These are phyloP conservation scores for Fusarium sambucinum DNA, from an alignment of 2,329 filamentous ascomycete species.

Conservation along the genomic window DNA sequence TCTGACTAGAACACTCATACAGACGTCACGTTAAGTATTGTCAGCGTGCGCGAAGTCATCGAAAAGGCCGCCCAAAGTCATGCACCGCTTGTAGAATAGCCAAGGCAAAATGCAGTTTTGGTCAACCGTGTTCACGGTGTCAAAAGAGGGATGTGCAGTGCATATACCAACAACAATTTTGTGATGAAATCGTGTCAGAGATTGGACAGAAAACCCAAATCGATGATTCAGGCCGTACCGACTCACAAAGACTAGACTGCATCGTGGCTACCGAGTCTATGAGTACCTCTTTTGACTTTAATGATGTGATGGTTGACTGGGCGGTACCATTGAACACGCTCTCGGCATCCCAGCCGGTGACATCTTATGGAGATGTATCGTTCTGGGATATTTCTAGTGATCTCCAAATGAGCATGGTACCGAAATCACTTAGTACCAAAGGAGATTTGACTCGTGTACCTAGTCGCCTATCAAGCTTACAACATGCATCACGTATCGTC, in stretches of 20 bases:
- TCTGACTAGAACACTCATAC: conserved; percentile 34
- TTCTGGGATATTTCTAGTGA: background rate
- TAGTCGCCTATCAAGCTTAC: conserved; percentile 6
- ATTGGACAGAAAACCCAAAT: background rate
- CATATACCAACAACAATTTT: conserved; percentile 5
- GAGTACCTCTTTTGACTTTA: background rate
- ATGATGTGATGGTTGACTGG: background rate
- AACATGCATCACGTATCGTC: conserved; percentile 42
- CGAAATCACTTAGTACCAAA: background rate
- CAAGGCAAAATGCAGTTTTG: conserved; percentile 46
- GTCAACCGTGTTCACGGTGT: conserved; percentile 42
- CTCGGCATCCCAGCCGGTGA: background rate
- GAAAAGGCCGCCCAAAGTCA: conserved; percentile 45
- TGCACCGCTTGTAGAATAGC: conserved; percentile 39
- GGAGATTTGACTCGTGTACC: conserved; percentile 33
- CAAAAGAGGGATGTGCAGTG: conserved; percentile 30
- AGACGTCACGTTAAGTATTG: conserved; percentile 48
- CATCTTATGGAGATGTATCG: accelerated
- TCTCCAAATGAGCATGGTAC: background rate
- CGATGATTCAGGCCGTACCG: accelerated
- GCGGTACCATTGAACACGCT: background rate
- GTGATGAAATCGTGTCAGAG: accelerated
- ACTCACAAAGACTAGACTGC: background rate
- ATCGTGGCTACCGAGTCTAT: background rate
- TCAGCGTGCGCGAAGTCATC: conserved; percentile 38